A percentile compares a stretch with the other conserved stretches of the same genome.
phyloP scores from a whole-genome alignment of 495 filamentous ascomycete genomes.

The Xylaria castorea region DNA sequence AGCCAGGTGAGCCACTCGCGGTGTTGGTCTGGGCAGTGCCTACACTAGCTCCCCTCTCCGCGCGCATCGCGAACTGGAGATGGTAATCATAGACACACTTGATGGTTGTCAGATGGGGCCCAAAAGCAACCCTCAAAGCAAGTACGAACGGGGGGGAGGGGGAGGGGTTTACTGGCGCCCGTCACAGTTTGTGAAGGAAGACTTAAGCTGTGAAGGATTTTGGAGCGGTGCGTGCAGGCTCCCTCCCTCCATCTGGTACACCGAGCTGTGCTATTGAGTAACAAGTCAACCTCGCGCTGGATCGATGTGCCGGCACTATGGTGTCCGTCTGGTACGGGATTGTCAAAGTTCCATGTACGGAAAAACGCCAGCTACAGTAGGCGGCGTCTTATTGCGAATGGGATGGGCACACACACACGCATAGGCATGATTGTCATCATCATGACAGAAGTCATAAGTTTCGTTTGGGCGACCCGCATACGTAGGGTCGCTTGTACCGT shows the following conservation, averaged over 20 bases:
- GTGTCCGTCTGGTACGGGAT: not conserved
- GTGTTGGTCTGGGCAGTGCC: slow-evolving; percentile 15
- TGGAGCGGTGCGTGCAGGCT: not conserved
- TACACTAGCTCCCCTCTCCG: not conserved
- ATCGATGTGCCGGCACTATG: slow-evolving; percentile 10
- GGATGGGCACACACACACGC: not conserved
- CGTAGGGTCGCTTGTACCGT: slow-evolving; percentile 20
- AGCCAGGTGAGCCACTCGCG: slow-evolving; percentile 15
- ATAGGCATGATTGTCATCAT: slow-evolving; percentile 14
- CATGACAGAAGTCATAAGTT: slow-evolving; percentile 20
- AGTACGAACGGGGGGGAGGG: not conserved
- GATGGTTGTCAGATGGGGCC: slow-evolving; percentile 10
- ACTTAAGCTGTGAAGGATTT: slow-evolving; percentile 13
- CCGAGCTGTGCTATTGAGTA: slow-evolving; percentile 8
- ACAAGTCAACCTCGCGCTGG: slow-evolving; percentile 9
- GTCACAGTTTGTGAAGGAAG: not conserved
- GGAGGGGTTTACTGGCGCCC: not conserved
- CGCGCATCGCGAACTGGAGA: slow-evolving; percentile 8
- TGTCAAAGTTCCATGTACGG: not conserved
- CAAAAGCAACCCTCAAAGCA: slow-evolving; percentile 19
- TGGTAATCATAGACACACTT: slow-evolving; percentile 1
- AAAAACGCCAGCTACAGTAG: slow-evolving; percentile 11
- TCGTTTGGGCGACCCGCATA: slow-evolving; percentile 14
- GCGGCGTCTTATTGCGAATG: not conserved
- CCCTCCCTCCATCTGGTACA: not conserved